Base-by-base conservation (phyloP, 73 alveolate species). In the Symbiodinium natans region DNA sequence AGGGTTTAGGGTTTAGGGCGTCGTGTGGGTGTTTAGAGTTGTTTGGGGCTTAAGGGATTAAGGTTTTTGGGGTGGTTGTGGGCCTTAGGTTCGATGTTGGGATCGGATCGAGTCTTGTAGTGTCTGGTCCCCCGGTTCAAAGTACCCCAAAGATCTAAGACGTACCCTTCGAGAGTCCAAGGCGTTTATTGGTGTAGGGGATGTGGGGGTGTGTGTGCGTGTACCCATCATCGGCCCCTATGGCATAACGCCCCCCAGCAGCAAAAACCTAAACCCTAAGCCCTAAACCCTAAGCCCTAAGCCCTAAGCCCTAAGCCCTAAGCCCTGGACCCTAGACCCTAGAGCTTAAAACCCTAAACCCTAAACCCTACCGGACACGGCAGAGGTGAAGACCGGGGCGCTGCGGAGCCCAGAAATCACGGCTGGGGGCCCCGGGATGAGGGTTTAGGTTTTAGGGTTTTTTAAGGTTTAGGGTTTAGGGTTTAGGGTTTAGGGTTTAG, bases 371-470 rank as follows among this genome's bases (percentile, higher is more conserved):
- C n/a, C n/a, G n/a, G n/a, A n/a, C n/a, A n/a, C n/a, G n/a, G 80
- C 36, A 23, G 48, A 77, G 80, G 80, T 77, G 86, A 77, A 77
- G 46, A 77, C 86, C n/a, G 86, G 46, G 0, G 43, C 86, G 25
- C 43, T 88, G 36, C 85, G 41, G 19, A 38, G 73, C 23, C 95
- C 95, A 0, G 95, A 88, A 86, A 88, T 88, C 73, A 88, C 95
- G 71, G 95, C 33, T 17, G 36, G 19, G 2, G 21, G 80, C 19
- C n/a, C 10, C 0, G 31, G 80, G 40, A 13, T 25, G 31, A 5
- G 75, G 75, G 75, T 56, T 10, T 15, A 21, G 77, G 77, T 7
- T 27, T 46, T 0, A 29, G 77, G 77, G 77, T 13, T 63, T 63
- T 46, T 46, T 46, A 46, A 46, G 59, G 59, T 46, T 46, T 6